Evolutionary conservation across 257 asterid genomes (phyloP), one percentile per base, ranked within the genome.

Genomic region (Mentha longifolia): DNA sequence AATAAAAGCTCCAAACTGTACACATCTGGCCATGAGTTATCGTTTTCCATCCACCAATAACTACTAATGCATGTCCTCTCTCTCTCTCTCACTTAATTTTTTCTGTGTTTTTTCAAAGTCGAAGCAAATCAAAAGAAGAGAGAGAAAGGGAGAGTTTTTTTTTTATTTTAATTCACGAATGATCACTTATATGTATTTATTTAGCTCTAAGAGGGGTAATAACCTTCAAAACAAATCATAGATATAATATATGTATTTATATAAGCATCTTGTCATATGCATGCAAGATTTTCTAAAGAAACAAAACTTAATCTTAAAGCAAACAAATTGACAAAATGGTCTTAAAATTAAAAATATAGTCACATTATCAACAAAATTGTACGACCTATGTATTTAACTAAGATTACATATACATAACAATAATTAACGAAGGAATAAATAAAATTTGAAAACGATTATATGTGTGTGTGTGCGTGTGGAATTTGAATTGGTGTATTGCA

Each of bases 11-110:
- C 80, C 80, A 70, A 65, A 74, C 77, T 79, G 83, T 70, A 66
- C 77, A 70, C 80, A 74, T 69, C 83, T 74, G 79, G 79, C 77
- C 51, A 78, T 60, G 80, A 79, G 74, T 74, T 74, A 74, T 79
- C 79, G 67, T 73, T 78, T 74, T 78, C 73, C 57, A 74, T 68
- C 70, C 61, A 70, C 68, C 74, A 79, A 66, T 79, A 79, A 70
- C 77, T 73, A 61, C 78, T 41, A 72, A 20, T 62, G 16, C 73
- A 42, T 58, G 42, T 65, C 65, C 65, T 47, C 41, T 28, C 25
- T 66, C 25, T 66, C 41, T 65, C 58, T 16, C 51, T 67, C 47
- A 10, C 51, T 54, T n/a, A 35, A 8, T 60, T 45, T 61, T 61
- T 35, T 43, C 51, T 16, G 49, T 16, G 66, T 16, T 0, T 35